phyloP scores from a whole-genome alignment of 805 yeast genomes.

The Suhomyces kilbournensis region DNA sequence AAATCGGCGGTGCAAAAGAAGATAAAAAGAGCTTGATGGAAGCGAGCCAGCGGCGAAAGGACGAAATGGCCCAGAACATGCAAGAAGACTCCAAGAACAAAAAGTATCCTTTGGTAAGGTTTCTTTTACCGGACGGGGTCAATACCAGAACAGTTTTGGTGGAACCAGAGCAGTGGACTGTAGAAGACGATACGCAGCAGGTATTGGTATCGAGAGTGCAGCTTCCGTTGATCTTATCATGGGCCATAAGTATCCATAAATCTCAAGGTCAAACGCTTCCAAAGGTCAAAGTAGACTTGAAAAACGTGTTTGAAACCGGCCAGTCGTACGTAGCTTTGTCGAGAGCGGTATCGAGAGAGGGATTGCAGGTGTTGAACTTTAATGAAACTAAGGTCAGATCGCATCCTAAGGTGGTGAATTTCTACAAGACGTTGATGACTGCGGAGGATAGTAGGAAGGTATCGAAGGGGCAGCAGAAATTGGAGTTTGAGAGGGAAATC shows the following conservation, averaged over 20 bases:
- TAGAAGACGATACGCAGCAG: slow-evolving; percentile 69
- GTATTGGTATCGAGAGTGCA: slow-evolving; percentile 74
- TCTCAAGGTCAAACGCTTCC: slow-evolving; percentile 91
- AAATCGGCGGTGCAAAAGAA: background rate
- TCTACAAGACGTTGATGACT: slow-evolving; percentile 53
- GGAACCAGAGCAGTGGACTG: slow-evolving; percentile 77
- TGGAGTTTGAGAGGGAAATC: background rate
- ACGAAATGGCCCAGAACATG: slow-evolving; percentile 39
- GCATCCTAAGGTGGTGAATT: slow-evolving; percentile 65
- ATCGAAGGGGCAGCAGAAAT: slow-evolving; percentile 10
- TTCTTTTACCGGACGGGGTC: slow-evolving; percentile 65
- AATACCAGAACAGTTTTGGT: slow-evolving; percentile 69
- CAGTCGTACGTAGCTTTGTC: slow-evolving; percentile 96
- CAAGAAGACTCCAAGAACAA: slow-evolving; percentile 45
- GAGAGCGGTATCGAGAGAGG: slow-evolving; percentile 80
- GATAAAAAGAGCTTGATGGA: background rate
- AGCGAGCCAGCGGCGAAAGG: slow-evolving; percentile 46
- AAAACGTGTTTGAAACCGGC: slow-evolving; percentile 79
- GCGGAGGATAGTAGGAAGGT: slow-evolving; percentile 26
- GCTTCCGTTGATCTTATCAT: slow-evolving; percentile 85
- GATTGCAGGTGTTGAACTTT: slow-evolving; percentile 79
- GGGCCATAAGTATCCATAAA: slow-evolving; percentile 95
- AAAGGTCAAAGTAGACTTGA: slow-evolving; percentile 72
- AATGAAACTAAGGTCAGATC: slow-evolving; percentile 60
- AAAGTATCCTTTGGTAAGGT: slow-evolving; percentile 73